Base-by-base conservation (phyloP, 768 basidiomycete species). In the Termitomyces sp. region DNA sequence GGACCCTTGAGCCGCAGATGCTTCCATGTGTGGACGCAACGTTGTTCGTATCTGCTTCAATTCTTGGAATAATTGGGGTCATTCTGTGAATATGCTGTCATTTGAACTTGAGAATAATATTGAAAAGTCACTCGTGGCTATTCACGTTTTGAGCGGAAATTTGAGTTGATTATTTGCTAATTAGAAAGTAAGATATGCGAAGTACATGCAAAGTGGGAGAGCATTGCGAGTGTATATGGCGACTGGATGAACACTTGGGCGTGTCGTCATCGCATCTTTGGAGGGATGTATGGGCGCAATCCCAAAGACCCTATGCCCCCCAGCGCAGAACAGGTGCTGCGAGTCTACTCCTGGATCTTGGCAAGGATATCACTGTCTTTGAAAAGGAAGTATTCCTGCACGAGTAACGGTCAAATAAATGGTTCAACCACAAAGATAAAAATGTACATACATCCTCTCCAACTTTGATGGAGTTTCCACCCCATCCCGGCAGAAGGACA, bases 401-500 rank as follows among this genome's bases (percentile, higher is more conserved):
- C 5, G 7, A 18, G 29, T 38, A 12, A 22, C 20, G 33, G 3
- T 56, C 16, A 32, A n/a, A 31, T 31, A 23, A 20, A 29, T 50
- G 5, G 9, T 39, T 16, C 49, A 7, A 33, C 44, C 52, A 32
- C 43, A 42, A 36, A 48, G 20, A 7, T 3, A 38, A 12, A n/a
- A 12, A 36, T 38, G 35, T 11, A 80, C 89, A 56, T 65, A 94
- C 96, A 69, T 98, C 95, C 23, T 98, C 97, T 38, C 94, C 95
- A 45, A 98, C 84, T 75, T 99, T 99, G 73, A 99, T 94, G 15
- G 91, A 70, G 66, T 86, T 94, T 11, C 97, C 97, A 50, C 97
- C 97, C 91, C 96, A 99, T 5, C 91, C 92, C 12, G 97, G 96
- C 4, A 99, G 76, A 49, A 99, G 78, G 15, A 98, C 95, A 10